phyloP scores from a whole-genome alignment of 2,329 filamentous ascomycete species.

The Ophiocordyceps camponoti-saundersi region DNA sequence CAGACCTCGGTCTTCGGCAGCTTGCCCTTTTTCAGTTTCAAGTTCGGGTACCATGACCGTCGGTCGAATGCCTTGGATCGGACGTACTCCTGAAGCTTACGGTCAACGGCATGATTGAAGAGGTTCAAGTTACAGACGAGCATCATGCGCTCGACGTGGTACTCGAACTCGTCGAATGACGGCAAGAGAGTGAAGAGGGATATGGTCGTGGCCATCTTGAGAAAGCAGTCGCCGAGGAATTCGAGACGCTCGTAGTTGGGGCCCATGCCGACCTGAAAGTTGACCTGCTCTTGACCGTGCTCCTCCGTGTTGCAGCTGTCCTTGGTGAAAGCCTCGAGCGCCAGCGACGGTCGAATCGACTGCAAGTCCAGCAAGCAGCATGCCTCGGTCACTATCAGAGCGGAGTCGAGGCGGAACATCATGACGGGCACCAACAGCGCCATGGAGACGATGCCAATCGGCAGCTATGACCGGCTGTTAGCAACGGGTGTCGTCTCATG shows the following conservation, averaged over 20 bases:
- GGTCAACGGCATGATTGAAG: constrained; percentile 54
- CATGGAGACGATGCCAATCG: constrained; percentile 52
- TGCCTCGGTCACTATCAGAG: constrained; percentile 64
- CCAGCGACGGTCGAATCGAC: constrained; percentile 44
- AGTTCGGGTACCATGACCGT: constrained; percentile 74
- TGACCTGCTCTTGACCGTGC: constrained; percentile 46
- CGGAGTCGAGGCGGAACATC: constrained; percentile 67
- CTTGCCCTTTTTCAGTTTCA: constrained; percentile 62
- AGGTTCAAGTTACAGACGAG: constrained; percentile 86
- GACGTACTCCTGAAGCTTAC: constrained; percentile 55
- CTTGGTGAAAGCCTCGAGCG: constrained; percentile 83
- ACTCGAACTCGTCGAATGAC: constrained; percentile 66
- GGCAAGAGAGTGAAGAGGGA: constrained; percentile 65
- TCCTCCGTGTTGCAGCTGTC: constrained; percentile 76
- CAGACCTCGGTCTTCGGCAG: constrained; percentile 22
- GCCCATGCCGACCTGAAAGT: constrained; percentile 74
- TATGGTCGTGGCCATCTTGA: constrained; percentile 92
- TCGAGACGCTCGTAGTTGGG: constrained; percentile 91
- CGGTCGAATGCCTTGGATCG: constrained; percentile 70
- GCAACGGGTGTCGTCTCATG: constrained; percentile 5
- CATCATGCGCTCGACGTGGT: constrained; percentile 80
- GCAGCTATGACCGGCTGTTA: constrained; percentile 31
- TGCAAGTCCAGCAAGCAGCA: constrained; percentile 46
- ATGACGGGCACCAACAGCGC: constrained; percentile 67
- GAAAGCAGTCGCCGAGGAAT: constrained; percentile 80